phyloP scores from a whole-genome alignment of 2,329 filamentous ascomycete species.

The Aspergillus quadricinctus region DNA sequence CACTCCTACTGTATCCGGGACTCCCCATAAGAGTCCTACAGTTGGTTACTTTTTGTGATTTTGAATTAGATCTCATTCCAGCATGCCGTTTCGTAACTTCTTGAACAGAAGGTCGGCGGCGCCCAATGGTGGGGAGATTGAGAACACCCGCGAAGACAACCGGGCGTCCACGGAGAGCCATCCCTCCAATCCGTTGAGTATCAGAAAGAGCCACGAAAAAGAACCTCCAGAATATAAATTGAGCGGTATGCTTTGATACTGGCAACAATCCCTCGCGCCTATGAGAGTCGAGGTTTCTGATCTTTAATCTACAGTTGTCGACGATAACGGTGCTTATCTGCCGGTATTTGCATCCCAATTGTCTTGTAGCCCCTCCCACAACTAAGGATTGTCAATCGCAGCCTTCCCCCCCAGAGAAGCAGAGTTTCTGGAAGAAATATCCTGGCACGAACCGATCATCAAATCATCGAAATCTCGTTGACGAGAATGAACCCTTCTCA shows the following conservation, averaged over 20 bases:
- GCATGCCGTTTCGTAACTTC: conserved; percentile 68
- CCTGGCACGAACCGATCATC: conserved; percentile 47
- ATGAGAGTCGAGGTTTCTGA: conserved; percentile 5
- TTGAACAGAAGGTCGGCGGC: conserved; percentile 59
- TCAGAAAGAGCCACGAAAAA: conserved; percentile 59
- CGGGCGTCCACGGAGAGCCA: conserved; percentile 42
- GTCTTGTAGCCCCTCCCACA: not conserved
- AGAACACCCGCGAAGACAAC: conserved; percentile 52
- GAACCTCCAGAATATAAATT: conserved; percentile 73
- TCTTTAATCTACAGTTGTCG: conserved; percentile 66
- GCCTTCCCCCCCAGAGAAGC: conserved; percentile 87
- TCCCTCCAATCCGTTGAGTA: conserved; percentile 50
- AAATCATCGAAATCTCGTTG: conserved; percentile 61
- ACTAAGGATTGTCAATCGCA: conserved; percentile 32
- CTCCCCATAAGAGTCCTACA: not conserved
- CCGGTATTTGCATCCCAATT: conserved; percentile 55
- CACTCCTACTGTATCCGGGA: not conserved
- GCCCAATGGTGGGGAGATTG: conserved; percentile 32
- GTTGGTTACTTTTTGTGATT: not conserved
- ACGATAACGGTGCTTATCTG: conserved; percentile 90
- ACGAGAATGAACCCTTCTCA: conserved; percentile 86
- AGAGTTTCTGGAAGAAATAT: conserved; percentile 66
- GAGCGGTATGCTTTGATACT: conserved; percentile 58
- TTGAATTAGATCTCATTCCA: conserved; percentile 11
- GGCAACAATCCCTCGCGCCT: not conserved